phyloP scores from a whole-genome alignment of 345 rosid genomes.

The Pistacia atlantica region DNA sequence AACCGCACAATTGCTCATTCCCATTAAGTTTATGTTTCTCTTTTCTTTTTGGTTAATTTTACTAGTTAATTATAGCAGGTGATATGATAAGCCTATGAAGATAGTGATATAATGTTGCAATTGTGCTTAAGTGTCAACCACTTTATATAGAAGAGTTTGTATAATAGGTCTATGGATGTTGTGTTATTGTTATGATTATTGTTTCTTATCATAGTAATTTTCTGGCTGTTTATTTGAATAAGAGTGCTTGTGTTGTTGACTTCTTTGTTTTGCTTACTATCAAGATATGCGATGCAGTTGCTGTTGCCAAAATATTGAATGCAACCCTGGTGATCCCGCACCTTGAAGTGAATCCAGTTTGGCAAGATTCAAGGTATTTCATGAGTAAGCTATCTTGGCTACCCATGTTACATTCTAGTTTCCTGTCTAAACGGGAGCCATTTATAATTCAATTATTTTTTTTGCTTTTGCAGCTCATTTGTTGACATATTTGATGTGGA shows the following conservation, averaged over 20 bases:
- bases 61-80: no score
- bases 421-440: neutral
- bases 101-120: no score
- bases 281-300: constrained; percentile 98
- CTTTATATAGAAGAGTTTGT: no score
- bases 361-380: constrained; percentile 94
- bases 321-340: constrained; percentile 90
- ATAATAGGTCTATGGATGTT: no score
- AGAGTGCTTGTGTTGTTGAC: constrained; percentile 7
- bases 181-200: no score
- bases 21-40: neutral
- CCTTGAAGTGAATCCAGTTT: constrained; percentile 93
- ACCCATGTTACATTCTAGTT: neutral
- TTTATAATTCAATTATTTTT: neutral
- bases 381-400: constrained; percentile 22
- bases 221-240: neutral
- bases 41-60: no score
- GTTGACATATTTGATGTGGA: constrained; percentile 87
- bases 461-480: constrained; percentile 63
- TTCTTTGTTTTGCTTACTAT: constrained; percentile 14
- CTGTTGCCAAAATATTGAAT: constrained; percentile 88
- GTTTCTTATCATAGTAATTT: neutral
- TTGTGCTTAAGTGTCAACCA: no score
- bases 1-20: neutral
- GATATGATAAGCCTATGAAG: no score